Evolutionary conservation across 2,329 filamentous ascomycete species (phyloP).

Genomic region (Coleophoma crateriformis): DNA sequence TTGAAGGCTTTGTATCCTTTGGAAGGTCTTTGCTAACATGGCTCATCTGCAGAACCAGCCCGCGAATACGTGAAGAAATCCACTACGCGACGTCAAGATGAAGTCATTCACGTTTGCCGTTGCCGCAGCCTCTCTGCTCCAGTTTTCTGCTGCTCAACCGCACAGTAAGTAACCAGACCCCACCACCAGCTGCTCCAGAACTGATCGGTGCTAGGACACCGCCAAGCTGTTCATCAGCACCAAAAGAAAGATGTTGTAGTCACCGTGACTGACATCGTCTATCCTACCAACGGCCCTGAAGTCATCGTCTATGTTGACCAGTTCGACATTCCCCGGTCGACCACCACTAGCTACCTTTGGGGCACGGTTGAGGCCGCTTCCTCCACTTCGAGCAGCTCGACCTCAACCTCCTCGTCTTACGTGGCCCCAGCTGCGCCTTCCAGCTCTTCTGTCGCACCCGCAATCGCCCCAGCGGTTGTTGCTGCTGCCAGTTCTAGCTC

Average conservation of each 20-base stretch:
- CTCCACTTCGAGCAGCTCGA: constrained; percentile 5
- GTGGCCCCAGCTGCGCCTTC: constrained; percentile 7
- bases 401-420: constrained; percentile 10
- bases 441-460: background rate
- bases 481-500: background rate
- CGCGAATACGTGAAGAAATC: background rate
- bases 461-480: background rate
- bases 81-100: constrained; percentile 32
- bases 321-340: constrained; percentile 45
- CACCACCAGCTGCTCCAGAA: background rate
- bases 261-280: constrained; percentile 29
- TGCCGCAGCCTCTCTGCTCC: constrained; percentile 32
- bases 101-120: constrained; percentile 32
- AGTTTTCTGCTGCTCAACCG: constrained; percentile 36
- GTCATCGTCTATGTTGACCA: constrained; percentile 58
- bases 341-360: constrained; percentile 21
- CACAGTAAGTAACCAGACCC: constrained; percentile 7
- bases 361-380: constrained; percentile 3
- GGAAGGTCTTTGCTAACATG: constrained; percentile 6
- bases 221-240: constrained; percentile 20
- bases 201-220: constrained; percentile 3
- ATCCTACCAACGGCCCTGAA: constrained; percentile 34
- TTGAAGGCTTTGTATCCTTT: no score
- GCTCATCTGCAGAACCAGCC: no score
- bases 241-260: constrained; percentile 22